These are phyloP conservation scores for Solanum megistacrolobum DNA, from an alignment of 257 asterid genomes.

Conservation along the genomic window DNA sequence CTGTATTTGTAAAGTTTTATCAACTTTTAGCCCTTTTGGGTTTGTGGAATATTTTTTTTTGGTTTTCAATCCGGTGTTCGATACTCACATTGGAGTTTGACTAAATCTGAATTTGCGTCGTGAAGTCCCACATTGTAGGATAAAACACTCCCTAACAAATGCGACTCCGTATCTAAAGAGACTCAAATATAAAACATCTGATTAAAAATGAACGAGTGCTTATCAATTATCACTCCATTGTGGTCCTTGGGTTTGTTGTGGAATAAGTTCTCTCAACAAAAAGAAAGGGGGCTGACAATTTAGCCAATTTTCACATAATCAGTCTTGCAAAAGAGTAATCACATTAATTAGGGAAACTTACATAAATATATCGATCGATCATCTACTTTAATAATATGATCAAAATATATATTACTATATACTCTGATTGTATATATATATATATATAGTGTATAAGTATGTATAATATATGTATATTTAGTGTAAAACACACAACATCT, in stretches of 20 bases:
- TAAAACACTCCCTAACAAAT: too few relatives aligned
- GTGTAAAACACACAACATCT: neutral
- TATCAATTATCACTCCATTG: too few relatives aligned
- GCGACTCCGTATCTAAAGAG: too few relatives aligned
- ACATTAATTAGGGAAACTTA: neutral
- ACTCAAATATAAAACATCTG: too few relatives aligned
- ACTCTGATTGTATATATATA: neutral
- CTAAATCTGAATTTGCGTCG: rapidly evolving
- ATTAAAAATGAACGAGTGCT: too few relatives aligned
- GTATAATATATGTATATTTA: neutral
- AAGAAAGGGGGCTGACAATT: neutral
- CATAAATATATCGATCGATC: neutral
- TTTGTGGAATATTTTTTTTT: neutral
- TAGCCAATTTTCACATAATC: neutral
- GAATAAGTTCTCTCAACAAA: neutral
- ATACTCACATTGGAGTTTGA: too few relatives aligned
- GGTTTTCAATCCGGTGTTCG: rapidly evolving
- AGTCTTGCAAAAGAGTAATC: neutral
- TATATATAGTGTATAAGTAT: neutral
- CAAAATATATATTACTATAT: neutral
- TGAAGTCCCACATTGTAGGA: too few relatives aligned
- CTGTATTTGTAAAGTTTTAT: neutral
- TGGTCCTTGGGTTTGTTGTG: neutral
- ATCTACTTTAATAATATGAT: neutral
- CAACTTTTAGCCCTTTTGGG: neutral